Conservation (phyloP, 2,329 filamentous ascomycete genomes). For the Xylaria sp. region DNA sequence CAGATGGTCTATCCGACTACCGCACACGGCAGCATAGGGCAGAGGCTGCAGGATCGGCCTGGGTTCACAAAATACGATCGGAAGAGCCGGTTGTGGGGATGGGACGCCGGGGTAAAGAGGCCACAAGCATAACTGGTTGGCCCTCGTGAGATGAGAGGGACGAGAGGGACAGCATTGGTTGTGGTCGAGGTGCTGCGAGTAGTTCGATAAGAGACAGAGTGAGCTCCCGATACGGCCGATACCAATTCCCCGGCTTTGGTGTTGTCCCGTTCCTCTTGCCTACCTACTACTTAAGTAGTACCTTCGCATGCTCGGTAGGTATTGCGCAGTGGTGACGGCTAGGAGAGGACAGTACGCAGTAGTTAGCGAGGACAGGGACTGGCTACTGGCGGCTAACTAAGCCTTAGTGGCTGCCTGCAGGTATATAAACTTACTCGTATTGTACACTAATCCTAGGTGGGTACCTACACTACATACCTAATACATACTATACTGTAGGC, state of each 20-base stretch:
- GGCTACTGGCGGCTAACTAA: background rate
- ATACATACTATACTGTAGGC: background rate
- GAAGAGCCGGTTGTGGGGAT: conserved; percentile 31
- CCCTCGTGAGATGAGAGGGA: conserved; percentile 2
- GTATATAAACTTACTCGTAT: too few relatives aligned
- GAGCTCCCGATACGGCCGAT: conserved; percentile 36
- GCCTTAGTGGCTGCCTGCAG: conserved; percentile 1
- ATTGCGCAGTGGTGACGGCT: conserved; percentile 25
- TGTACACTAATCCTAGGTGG: too few relatives aligned
- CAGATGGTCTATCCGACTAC: background rate
- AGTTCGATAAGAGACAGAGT: conserved; percentile 20
- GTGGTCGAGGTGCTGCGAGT: background rate
- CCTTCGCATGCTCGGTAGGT: too few relatives aligned
- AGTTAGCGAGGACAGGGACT: background rate
- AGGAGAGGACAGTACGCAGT: background rate
- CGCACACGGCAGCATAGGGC: conserved; percentile 1
- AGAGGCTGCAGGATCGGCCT: conserved; percentile 1
- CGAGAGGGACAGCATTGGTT: background rate
- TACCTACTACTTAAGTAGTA: background rate
- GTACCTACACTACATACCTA: background rate
- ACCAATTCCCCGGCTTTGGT: conserved; percentile 15
- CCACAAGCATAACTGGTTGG: conserved; percentile 20
- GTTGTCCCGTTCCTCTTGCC: background rate
- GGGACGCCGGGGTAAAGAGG: conserved; percentile 9
- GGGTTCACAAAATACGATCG: conserved; percentile 12